Base-by-base conservation (phyloP, 768 basidiomycete genomes). In the Suillus variegatus region DNA sequence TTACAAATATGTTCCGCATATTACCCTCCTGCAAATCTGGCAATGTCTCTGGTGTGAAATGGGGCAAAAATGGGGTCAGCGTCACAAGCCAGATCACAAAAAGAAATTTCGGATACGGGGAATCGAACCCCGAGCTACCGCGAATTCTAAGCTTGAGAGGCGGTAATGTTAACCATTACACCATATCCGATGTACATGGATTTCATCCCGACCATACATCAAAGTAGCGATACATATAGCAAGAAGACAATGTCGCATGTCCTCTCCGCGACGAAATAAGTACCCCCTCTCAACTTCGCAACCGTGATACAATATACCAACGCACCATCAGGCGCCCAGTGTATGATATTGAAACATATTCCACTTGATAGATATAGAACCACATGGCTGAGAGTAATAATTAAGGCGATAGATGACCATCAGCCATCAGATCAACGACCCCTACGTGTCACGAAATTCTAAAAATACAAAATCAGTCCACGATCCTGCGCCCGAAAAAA, bases 111-210 rank as follows among this genome's bases (percentile, higher is more conserved):
- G 78, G 81, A 76, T 82, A 84, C 81, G 81, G 82, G 81, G 81
- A 83, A 80, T 82, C 82, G 82, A 83, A 82, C 82, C 81, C 81
- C 82, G 82, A 83, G 82, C 82, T 82, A 78, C 82, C 81, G 82
- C 82, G 82, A 84, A 82, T 81, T 82, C 82, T 82, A 82, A 83
- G 82, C 82, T 82, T 56, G 56, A 57, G 56, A 57, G 56, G 56
- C 56, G 56, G 56, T 57, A 57, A 57, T 57, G 56, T 57, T 57
- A 57, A 57, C 56, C 56, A 57, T 57, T 57, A 57, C 56, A 57
- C 56, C 56, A 57, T 57, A 57, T 57, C 56, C 56, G 56, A 57
- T 32, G 32, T 32, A 32, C 32, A 32, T 32, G 32, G 5, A 32
- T 4, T 4, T 32, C 4, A 32, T 32, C 32, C 32, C 32, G 4